Base-by-base conservation (phyloP, 1,284 basidiomycete genomes). In the Moesziomyces globuligerus region DNA sequence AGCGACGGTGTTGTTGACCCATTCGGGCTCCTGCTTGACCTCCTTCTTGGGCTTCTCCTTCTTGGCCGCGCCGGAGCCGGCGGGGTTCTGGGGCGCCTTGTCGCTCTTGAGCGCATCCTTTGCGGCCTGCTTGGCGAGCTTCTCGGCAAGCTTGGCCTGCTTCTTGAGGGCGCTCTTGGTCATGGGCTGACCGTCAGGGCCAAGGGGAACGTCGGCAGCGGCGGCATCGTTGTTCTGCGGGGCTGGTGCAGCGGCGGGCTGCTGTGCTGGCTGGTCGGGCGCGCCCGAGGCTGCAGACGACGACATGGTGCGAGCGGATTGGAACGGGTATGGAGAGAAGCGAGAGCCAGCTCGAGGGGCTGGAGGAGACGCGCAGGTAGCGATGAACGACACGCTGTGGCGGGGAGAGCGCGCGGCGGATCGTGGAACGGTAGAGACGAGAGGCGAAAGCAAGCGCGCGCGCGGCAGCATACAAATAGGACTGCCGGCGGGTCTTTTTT, bases 31-130 rank as follows among this genome's bases (percentile, higher is more conserved):
- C 36, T 66, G 48, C 57, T 77, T 79, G 46, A 67, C 65, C 49
- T 78, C 78, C 61, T 81, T 81, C 60, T 81, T 81, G 50, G 61
- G 57, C 61, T 81, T 80, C 37, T 80, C 76, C 72, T 80, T 81
- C 64, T 80, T 81, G 26, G 65, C 52, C 28, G 69, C 58, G 24
- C 57, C 74, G 2, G 53, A 51, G 18, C 59, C 66, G 11, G 55
- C 49, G n/a, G 68, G 52, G 15, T 66, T 46, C 28, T 42, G 62
- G 18, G 53, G 49, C 1, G 55, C 58, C 50, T 75, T 78, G 28
- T 76, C 76, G 25, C 64, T 58, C 66, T 81, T 81, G 45, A 74
- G 70, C 28, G 79, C 76, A 29, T 76, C 74, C 66, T 78, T 76
- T 24, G 78, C 78, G 13, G 70, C 67, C 18, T 69, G 61, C 58